Evolutionary conservation across 2,329 filamentous ascomycete genomes (phyloP), one percentile per base, ranked within the genome.

Genomic region (Fusarium torulosum): DNA sequence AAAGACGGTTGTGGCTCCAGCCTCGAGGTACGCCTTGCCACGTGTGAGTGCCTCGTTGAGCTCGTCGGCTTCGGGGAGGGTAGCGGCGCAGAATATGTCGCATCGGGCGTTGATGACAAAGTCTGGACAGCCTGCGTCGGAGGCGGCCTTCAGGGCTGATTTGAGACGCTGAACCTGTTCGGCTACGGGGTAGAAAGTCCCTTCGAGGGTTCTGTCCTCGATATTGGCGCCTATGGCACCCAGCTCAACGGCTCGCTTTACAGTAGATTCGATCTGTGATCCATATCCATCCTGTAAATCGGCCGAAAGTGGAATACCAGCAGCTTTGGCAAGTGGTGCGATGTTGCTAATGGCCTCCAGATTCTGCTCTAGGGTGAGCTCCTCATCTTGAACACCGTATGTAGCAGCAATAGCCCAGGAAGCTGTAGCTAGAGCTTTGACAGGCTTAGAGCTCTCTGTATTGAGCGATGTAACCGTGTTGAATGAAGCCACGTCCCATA

Each of bases 241-340:
- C 0, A 83, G 59, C 4, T 78, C 72, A n/a, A 89, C 81, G 1
- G 84, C 78, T 3, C 71, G 72, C 7, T 75, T 72, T 4, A 88
- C 77, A 0, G 79, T 83, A 6, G 82, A 79, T 7, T 77, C 80
- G 3, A 87, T 79, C 20, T 72, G 70, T 4, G 80, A 75, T 3
- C 82, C 83, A 63, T 88, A 90, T 0, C 87, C 88, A 68, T 90
- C 87, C 73, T 89, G 86, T 4, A 89, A 73, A 69, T 90, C 88
- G 7, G 84, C 85, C 0, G 83, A 85, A 1, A 90, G 73, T 0
- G 86, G 85, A 3, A 85, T 76, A 7, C 78, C 75, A 37, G 79
- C 75, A 14, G 76, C 69, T 13, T 72, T 72, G 14, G 81, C 80
- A 6, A 84, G 73, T 3, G 77, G 74, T 0, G 82, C 81, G 56